Percentiles rank a stretch among this genome's conserved stretches.
phyloP scores from a whole-genome alignment of 208 protist species.

The Leishmania major region DNA sequence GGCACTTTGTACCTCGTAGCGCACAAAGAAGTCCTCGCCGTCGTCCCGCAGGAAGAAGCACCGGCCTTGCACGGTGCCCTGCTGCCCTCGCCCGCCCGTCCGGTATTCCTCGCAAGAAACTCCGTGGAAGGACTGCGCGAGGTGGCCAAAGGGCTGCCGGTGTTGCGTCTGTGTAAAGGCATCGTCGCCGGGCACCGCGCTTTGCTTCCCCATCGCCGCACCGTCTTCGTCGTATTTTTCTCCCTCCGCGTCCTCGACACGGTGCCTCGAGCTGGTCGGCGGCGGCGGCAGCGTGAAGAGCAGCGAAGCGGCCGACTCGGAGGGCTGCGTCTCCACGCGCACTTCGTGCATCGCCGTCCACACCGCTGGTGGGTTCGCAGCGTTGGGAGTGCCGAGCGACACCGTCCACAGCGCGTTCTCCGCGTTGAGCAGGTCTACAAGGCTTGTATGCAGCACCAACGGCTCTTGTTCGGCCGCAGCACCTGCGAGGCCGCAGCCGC shows the following conservation, averaged over 20 bases:
- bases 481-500: constrained; percentile 1
- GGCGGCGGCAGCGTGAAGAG: constrained; percentile 16
- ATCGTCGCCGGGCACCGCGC: neutral
- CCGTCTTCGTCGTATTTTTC: neutral
- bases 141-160: constrained; percentile 16
- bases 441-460: constrained; percentile 26
- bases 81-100: constrained; percentile 4
- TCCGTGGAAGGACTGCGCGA: constrained; percentile 16
- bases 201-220: neutral
- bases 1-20: constrained; percentile 11
- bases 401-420: constrained; percentile 24
- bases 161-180: constrained; percentile 7
- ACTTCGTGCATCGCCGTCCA: constrained; percentile 33
- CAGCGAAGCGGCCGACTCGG: constrained; percentile 26
- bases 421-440: constrained; percentile 27
- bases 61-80: constrained; percentile 16
- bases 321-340: constrained; percentile 24
- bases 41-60: constrained; percentile 29
- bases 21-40: constrained; percentile 29
- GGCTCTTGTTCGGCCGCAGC: constrained; percentile 4
- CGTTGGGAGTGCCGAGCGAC: constrained; percentile 7
- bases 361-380: neutral
- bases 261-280: constrained; percentile 7
- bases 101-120: constrained; percentile 44
- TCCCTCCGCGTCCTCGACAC: neutral